Conservation (phyloP, 129 eudicot species). For the Oenanthe sinensis region DNA sequence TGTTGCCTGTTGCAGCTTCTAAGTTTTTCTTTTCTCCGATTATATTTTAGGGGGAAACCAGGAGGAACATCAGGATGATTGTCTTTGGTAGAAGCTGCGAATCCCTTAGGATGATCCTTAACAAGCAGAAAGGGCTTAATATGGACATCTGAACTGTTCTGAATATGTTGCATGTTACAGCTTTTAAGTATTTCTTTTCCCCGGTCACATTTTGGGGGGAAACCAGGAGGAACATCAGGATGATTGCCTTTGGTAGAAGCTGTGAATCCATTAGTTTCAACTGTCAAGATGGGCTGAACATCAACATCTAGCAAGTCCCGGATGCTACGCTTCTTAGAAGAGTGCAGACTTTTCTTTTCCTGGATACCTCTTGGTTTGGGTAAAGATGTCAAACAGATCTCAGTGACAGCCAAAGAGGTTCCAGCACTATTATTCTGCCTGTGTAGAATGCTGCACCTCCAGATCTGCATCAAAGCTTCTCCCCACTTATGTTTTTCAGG, state of each 20-base stretch:
- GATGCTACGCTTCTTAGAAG: slow-evolving; percentile 1
- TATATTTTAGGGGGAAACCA: not conserved
- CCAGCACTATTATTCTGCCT: not conserved
- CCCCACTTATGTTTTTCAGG: not conserved
- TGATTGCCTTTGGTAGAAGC: not conserved
- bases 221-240: slow-evolving; percentile 3
- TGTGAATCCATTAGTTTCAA: not conserved
- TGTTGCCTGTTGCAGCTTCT: not conserved
- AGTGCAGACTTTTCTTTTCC: not conserved
- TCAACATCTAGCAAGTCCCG: not conserved
- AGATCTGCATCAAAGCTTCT: not conserved
- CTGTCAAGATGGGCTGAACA: not conserved
- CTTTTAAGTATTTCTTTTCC: not conserved
- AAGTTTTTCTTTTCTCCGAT: not conserved
- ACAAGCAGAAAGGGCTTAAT: not conserved
- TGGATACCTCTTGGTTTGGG: not conserved
- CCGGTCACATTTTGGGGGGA: not conserved
- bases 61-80: not conserved
- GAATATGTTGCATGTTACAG: not conserved
- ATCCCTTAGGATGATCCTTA: not conserved
- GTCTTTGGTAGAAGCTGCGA: not conserved
- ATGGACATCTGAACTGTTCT: not conserved
- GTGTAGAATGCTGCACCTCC: not conserved
- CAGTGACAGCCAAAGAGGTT: not conserved
- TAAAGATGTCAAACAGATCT: not conserved